Evolutionary conservation across 306 rosid genomes (phyloP).

Genomic region (Alnus glutinosa): DNA sequence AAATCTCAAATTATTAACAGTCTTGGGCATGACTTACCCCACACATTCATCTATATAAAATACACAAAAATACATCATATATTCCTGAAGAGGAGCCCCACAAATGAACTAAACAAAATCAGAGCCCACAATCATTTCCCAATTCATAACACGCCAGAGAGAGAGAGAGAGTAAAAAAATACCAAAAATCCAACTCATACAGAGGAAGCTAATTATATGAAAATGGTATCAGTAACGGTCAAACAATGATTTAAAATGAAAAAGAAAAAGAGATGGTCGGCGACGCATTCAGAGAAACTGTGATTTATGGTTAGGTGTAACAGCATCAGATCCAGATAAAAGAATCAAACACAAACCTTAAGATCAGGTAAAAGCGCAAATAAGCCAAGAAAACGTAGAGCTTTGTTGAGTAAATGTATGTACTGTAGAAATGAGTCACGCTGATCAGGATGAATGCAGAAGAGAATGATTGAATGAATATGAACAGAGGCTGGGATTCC

Average conservation of each 20-base stretch:
- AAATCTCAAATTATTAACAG: not conserved
- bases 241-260: slow-evolving; percentile 4
- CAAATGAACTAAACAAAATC: slow-evolving; percentile 6
- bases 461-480: too few relatives aligned
- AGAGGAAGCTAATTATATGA: slow-evolving; percentile 20
- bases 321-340: slow-evolving; percentile 17
- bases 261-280: not conserved
- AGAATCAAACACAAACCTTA: slow-evolving; percentile 8
- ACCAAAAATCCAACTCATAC: slow-evolving; percentile 21
- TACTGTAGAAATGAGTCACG: not conserved
- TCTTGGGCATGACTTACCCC: slow-evolving; percentile 27
- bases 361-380: too few relatives aligned
- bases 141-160: slow-evolving; percentile 5
- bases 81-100: not conserved
- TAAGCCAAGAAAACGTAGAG: not conserved
- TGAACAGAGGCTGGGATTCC: not conserved
- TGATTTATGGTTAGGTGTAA: not conserved
- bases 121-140: slow-evolving; percentile 14
- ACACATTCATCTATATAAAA: not conserved
- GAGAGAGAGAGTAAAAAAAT: slow-evolving; percentile 35
- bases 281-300: not conserved
- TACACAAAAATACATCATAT: not conserved
- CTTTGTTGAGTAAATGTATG: slow-evolving; percentile 1
- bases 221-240: slow-evolving; percentile 16
- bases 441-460: not conserved